phyloP scores from a whole-genome alignment of 1,284 basidiomycete genomes.

The Clitocybe nebularis region DNA sequence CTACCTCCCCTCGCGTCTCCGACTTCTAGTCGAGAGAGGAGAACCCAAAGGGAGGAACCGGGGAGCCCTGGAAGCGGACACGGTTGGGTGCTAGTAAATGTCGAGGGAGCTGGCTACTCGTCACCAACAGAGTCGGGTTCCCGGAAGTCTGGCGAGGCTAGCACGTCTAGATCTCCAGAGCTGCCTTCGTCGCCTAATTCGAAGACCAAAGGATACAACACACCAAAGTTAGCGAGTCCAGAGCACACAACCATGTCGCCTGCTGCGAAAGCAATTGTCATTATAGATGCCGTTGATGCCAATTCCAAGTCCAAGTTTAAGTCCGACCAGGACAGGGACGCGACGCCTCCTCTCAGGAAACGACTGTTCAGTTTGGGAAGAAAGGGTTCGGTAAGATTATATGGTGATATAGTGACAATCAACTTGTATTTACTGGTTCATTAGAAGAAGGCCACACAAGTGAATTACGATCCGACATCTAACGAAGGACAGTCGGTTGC shows the following conservation, averaged over 20 bases:
- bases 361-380: slow-evolving; percentile 37
- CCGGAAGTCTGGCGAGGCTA: slow-evolving; percentile 6
- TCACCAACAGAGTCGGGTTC: slow-evolving; percentile 5
- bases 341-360: slow-evolving; percentile 23
- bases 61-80: slow-evolving; percentile 26
- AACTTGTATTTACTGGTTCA: neutral
- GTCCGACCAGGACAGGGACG: slow-evolving; percentile 18
- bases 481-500: slow-evolving; percentile 11
- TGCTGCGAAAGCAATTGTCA: slow-evolving; percentile 56
- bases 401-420: neutral
- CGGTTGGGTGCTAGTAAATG: slow-evolving; percentile 66
- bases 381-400: slow-evolving; percentile 32
- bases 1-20: slow-evolving; percentile 22
- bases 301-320: slow-evolving; percentile 37
- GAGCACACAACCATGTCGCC: slow-evolving; percentile 32
- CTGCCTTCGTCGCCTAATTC: neutral
- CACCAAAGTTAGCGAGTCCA: neutral
- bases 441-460: slow-evolving; percentile 16
- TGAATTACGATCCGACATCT: slow-evolving; percentile 4
- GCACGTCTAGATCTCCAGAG: slow-evolving; percentile 11
- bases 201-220: neutral
- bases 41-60: slow-evolving; percentile 20
- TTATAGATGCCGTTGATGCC: slow-evolving; percentile 52
- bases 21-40: slow-evolving; percentile 11
- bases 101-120: slow-evolving; percentile 35